Percentiles rank a stretch among this genome's conserved stretches.
These are phyloP conservation scores for Acacia confusa DNA, from an alignment of 306 rosid species.

Conservation along the genomic window DNA sequence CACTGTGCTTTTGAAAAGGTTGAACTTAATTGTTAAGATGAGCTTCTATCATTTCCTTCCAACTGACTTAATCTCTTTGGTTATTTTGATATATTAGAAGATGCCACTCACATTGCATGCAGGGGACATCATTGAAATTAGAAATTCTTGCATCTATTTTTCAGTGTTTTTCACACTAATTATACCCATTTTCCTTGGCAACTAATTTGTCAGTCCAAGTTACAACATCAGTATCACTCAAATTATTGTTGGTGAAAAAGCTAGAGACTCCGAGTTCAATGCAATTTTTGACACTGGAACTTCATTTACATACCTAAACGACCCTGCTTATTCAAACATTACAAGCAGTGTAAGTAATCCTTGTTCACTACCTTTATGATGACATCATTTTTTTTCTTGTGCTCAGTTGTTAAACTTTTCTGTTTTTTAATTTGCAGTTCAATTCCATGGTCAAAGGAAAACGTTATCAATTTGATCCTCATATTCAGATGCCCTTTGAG, in stretches of 20 bases:
- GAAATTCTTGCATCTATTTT: conserved; percentile 15
- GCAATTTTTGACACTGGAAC: conserved; percentile 91
- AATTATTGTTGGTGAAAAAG: conserved; percentile 47
- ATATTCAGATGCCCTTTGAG: conserved; percentile 55
- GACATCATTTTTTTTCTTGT: conserved; percentile 18
- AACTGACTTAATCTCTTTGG: not conserved
- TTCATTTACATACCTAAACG: conserved; percentile 74
- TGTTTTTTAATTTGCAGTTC: conserved; percentile 59
- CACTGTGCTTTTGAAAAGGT: not conserved
- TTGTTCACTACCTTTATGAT: conserved; percentile 4
- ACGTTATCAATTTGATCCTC: conserved; percentile 28
- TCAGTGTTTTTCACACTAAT: not conserved
- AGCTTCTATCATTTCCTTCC: not conserved
- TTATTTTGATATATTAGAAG: not conserved
- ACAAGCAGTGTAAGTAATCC: conserved; percentile 52
- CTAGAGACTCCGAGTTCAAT: conserved; percentile 42
- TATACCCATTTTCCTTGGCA: conserved; percentile 9
- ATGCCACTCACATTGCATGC: conserved; percentile 12
- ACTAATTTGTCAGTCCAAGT: conserved; percentile 56
- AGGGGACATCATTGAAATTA: not conserved
- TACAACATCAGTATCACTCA: conserved; percentile 71
- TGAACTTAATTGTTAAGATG: not conserved
- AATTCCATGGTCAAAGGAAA: conserved; percentile 37
- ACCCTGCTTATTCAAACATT: conserved; percentile 74
- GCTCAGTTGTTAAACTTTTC: not conserved